Evolutionary conservation across 2,329 filamentous ascomycete species (phyloP).

Genomic region (Herpotrichia juniperi): DNA sequence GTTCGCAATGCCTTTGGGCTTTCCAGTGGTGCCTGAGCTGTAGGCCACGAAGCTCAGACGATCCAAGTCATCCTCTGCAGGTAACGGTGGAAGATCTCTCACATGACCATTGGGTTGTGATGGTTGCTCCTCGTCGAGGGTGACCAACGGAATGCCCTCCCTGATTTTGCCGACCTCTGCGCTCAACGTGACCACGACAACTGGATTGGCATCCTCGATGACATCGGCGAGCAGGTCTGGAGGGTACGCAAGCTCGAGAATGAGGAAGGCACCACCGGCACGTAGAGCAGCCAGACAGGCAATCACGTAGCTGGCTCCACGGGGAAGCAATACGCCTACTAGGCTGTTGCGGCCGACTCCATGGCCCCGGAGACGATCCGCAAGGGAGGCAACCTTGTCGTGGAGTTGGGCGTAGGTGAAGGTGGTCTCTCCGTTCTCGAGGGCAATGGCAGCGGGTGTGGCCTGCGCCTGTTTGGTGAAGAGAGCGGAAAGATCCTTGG

Average conservation of each 20-base stretch:
- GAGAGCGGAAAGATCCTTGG: constrained; percentile 74
- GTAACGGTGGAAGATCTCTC: constrained; percentile 56
- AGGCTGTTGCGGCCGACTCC: constrained; percentile 75
- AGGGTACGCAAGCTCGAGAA: constrained; percentile 80
- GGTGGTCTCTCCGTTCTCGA: constrained; percentile 71
- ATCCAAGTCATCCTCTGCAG: constrained; percentile 72
- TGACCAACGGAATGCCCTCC: constrained; percentile 66
- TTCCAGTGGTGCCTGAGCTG: constrained; percentile 77
- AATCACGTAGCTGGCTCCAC: constrained; percentile 80
- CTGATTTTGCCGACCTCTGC: constrained; percentile 71
- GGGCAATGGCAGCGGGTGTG: constrained; percentile 71
- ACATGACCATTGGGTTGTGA: constrained; percentile 46
- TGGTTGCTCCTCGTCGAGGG: constrained; percentile 60
- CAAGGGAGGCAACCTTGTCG: constrained; percentile 67
- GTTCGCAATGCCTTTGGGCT: constrained; percentile 83
- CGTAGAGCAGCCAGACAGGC: constrained; percentile 78
- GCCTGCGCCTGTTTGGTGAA: constrained; percentile 71
- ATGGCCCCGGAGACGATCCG: constrained; percentile 67
- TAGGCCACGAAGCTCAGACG: constrained; percentile 81
- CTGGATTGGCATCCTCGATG: constrained; percentile 74
- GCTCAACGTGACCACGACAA: constrained; percentile 71
- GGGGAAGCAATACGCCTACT: constrained; percentile 76
- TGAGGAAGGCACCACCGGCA: constrained; percentile 79
- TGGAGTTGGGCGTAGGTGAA: constrained; percentile 79
- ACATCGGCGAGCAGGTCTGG: constrained; percentile 76